These are phyloP conservation scores for Paraleonurus japonicus DNA, from an alignment of 257 asterid species.

Conservation along the genomic window DNA sequence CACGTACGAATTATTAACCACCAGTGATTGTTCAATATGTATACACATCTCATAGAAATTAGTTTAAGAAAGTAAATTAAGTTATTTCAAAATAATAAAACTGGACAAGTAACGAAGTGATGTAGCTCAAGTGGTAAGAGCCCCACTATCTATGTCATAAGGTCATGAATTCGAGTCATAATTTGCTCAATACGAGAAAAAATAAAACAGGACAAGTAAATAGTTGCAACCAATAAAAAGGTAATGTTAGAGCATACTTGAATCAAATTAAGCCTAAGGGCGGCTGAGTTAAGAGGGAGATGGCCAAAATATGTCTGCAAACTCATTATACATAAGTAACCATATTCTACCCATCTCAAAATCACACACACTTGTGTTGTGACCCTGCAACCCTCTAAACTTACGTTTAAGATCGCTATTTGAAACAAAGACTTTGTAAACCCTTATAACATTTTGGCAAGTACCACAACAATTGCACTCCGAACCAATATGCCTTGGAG, in stretches of 20 bases:
- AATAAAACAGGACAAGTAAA: too few relatives aligned
- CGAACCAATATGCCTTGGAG: not conserved
- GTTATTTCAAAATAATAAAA: too few relatives aligned
- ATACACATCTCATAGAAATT: not conserved
- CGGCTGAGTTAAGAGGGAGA: not conserved
- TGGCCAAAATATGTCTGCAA: not conserved
- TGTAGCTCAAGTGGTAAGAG: too few relatives aligned
- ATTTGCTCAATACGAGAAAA: too few relatives aligned
- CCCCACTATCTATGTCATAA: too few relatives aligned
- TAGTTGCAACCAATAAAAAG: not conserved
- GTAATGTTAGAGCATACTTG: not conserved
- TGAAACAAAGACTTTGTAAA: not conserved
- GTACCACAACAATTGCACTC: not conserved
- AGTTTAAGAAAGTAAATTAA: too few relatives aligned
- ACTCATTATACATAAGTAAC: not conserved
- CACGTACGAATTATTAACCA: too few relatives aligned
- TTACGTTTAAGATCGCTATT: not conserved
- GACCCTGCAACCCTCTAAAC: not conserved
- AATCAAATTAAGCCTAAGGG: too few relatives aligned
- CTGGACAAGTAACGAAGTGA: too few relatives aligned
- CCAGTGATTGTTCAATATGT: too few relatives aligned
- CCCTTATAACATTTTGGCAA: not conserved
- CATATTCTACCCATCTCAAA: not conserved
- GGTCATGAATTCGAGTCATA: too few relatives aligned
- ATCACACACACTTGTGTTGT: not conserved